A percentile compares a stretch with the other conserved stretches of the same genome.
These are phyloP conservation scores for Ilyonectria sp. DNA, from an alignment of 2,329 filamentous ascomycete genomes.

Conservation along the genomic window DNA sequence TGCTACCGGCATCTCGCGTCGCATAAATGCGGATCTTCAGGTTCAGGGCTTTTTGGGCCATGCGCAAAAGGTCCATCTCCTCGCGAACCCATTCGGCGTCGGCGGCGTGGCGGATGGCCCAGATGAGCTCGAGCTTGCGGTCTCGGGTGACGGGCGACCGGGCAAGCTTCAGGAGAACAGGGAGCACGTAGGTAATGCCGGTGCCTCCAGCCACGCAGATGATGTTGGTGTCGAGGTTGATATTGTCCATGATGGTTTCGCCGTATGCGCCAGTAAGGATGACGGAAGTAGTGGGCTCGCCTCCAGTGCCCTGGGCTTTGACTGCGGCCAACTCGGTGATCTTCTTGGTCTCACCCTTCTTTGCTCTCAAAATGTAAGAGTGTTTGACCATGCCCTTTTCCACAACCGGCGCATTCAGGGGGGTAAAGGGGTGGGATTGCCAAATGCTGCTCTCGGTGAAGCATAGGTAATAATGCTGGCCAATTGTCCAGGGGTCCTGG, in stretches of 20 bases:
- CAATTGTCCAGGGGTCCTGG: slow-evolving; percentile 74
- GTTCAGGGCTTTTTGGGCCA: slow-evolving; percentile 53
- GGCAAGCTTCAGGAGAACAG: slow-evolving; percentile 53
- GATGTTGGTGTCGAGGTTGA: slow-evolving; percentile 58
- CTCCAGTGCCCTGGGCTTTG: slow-evolving; percentile 51
- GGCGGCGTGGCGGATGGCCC: slow-evolving; percentile 70
- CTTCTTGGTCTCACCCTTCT: slow-evolving; percentile 72
- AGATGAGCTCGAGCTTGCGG: slow-evolving; percentile 73
- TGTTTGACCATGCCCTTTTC: slow-evolving; percentile 61
- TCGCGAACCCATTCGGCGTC: slow-evolving; percentile 72
- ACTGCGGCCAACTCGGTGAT: slow-evolving; percentile 62
- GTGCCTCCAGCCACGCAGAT: slow-evolving; percentile 59
- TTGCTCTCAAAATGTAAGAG: slow-evolving; percentile 71
- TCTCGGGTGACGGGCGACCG: slow-evolving; percentile 60
- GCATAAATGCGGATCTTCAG: slow-evolving; percentile 72
- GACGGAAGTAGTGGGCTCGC: slow-evolving; percentile 63
- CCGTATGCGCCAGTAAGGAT: slow-evolving; percentile 77
- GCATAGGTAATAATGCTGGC: slow-evolving; percentile 81
- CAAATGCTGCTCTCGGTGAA: slow-evolving; percentile 78
- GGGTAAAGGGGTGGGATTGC: slow-evolving; percentile 82
- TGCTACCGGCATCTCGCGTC: slow-evolving; percentile 63
- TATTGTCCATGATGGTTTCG: slow-evolving; percentile 59
- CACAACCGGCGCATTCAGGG: slow-evolving; percentile 67
- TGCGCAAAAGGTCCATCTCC: slow-evolving; percentile 68
- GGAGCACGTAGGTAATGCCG: slow-evolving; percentile 58